Evolutionary conservation across 768 basidiomycete genomes (phyloP).

Genomic region (Podaxis sp.): DNA sequence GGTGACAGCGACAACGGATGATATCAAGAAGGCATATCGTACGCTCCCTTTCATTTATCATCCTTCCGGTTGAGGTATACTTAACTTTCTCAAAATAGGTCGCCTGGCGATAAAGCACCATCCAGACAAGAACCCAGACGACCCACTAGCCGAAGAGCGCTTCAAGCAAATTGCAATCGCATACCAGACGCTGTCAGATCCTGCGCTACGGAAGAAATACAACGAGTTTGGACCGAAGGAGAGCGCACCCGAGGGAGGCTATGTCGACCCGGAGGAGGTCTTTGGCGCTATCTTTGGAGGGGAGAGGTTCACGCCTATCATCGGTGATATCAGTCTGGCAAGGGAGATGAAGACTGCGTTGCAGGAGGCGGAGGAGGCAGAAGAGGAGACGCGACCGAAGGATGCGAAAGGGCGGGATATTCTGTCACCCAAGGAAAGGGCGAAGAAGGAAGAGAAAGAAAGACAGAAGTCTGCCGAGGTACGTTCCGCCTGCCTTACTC

Average conservation of each 20-base stretch:
- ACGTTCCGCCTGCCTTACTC: slow-evolving; percentile 19
- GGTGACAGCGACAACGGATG: slow-evolving; percentile 74
- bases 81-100: slow-evolving; percentile 37
- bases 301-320: slow-evolving; percentile 81
- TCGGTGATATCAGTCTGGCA: slow-evolving; percentile 85
- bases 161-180: slow-evolving; percentile 92
- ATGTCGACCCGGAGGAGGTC: slow-evolving; percentile 82
- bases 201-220: slow-evolving; percentile 75
- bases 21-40: slow-evolving; percentile 93
- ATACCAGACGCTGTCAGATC: slow-evolving; percentile 83
- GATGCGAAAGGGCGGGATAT: slow-evolving; percentile 55
- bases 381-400: slow-evolving; percentile 48
- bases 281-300: slow-evolving; percentile 89
- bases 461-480: slow-evolving; percentile 67
- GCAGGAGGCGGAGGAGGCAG: slow-evolving; percentile 81
- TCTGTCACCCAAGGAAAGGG: slow-evolving; percentile 69
- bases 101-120: slow-evolving; percentile 88
- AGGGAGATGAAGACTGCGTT: slow-evolving; percentile 91
- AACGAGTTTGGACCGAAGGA: slow-evolving; percentile 90
- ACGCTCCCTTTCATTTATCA: slow-evolving; percentile 24
- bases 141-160: slow-evolving; percentile 81
- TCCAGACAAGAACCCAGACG: slow-evolving; percentile 90
- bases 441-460: slow-evolving; percentile 72
- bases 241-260: slow-evolving; percentile 81
- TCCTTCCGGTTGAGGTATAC: background rate